Evolutionary conservation across 148 eudicot genomes (phyloP).

Genomic region (Diospyros kaki): DNA sequence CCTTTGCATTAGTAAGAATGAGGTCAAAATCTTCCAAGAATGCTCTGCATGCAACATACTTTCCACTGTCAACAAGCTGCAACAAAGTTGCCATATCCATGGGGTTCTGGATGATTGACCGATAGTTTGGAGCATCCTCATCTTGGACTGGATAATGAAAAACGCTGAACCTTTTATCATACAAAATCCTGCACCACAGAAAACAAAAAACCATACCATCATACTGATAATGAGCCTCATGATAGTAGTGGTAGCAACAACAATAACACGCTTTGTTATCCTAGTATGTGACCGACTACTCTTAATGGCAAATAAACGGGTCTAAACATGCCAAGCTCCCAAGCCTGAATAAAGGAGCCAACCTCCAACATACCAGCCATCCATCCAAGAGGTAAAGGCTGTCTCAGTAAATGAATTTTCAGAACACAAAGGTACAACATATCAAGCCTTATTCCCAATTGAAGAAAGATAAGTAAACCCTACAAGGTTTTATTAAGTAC

Average conservation of each 20-base stretch:
- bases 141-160: constrained; percentile 93
- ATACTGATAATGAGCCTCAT: not conserved
- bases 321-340: not conserved
- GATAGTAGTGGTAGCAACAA: not conserved
- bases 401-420: not conserved
- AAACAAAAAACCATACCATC: not conserved
- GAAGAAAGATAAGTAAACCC: not conserved
- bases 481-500: too few relatives aligned
- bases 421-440: too few relatives aligned
- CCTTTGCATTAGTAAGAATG: constrained; percentile 89
- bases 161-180: constrained; percentile 90
- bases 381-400: not conserved
- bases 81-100: constrained; percentile 93
- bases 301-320: not conserved
- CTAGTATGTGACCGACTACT: not conserved
- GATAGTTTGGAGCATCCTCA: constrained; percentile 99
- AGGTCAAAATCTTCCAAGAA: constrained; percentile 92
- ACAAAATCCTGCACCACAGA: constrained; percentile 64
- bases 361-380: not conserved
- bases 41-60: constrained; percentile 65
- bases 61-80: constrained; percentile 92
- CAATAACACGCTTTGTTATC: not conserved
- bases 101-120: constrained; percentile 77
- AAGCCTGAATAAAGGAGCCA: not conserved
- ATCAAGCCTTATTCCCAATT: not conserved